A percentile compares a stretch with the other conserved stretches of the same genome.
These are phyloP conservation scores for Yamadazyma sp. DNA, from an alignment of 1,139 yeast species.

Conservation along the genomic window DNA sequence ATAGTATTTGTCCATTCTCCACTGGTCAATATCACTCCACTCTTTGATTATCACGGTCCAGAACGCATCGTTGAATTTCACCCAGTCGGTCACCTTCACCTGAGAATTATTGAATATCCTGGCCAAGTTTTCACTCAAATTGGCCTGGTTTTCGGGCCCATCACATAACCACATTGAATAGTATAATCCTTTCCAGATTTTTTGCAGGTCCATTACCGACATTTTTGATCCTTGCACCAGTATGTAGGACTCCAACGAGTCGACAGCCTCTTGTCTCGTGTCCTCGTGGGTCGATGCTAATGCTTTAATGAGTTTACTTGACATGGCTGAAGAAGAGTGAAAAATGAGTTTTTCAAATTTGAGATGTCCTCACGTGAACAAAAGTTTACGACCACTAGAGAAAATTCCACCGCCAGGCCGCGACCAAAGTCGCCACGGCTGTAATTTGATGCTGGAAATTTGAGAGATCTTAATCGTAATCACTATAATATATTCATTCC, in stretches of 20 bases:
- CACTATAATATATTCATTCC: slow-evolving; percentile 1
- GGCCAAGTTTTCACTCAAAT: slow-evolving; percentile 74
- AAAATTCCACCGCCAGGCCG: background rate
- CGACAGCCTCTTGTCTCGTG: slow-evolving; percentile 74
- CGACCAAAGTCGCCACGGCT: background rate
- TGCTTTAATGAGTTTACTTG: slow-evolving; percentile 63
- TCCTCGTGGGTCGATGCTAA: slow-evolving; percentile 80
- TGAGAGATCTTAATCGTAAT: too few species aligned
- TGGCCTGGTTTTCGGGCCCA: slow-evolving; percentile 87
- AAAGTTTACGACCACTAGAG: too few species aligned
- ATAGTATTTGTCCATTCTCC: slow-evolving; percentile 85
- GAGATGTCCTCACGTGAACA: slow-evolving; percentile 3
- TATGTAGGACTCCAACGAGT: slow-evolving; percentile 62
- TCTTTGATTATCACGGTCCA: slow-evolving; percentile 80
- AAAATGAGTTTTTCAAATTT: background rate
- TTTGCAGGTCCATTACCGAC: slow-evolving; percentile 58
- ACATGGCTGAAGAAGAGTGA: slow-evolving; percentile 9
- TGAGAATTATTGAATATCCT: slow-evolving; percentile 45
- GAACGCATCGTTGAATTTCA: slow-evolving; percentile 66
- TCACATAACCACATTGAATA: slow-evolving; percentile 97
- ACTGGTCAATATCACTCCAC: slow-evolving; percentile 83
- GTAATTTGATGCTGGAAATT: too few species aligned
- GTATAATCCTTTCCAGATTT: slow-evolving; percentile 92
- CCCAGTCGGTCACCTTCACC: slow-evolving; percentile 20
- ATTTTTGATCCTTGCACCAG: slow-evolving; percentile 34